phyloP scores from a whole-genome alignment of 345 rosid species.

The Populus ilicifolia region DNA sequence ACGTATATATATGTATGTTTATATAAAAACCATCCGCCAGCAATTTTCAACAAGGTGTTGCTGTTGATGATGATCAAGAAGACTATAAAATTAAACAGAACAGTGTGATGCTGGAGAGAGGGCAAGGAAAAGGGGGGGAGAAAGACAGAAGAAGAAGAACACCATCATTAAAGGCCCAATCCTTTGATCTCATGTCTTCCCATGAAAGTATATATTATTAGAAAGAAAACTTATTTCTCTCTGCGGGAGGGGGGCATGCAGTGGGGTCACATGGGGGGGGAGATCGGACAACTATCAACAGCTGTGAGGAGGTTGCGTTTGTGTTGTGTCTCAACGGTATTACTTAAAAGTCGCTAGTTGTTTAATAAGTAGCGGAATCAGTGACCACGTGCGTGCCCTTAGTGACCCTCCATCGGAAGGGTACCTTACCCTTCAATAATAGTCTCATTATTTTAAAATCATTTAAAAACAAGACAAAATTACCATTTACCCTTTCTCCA shows the following conservation, averaged over 20 bases:
- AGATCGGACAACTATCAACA: constrained; percentile 73
- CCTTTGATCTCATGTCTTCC: background rate
- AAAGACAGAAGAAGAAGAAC: background rate
- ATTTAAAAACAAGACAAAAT: no score
- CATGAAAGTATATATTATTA: background rate
- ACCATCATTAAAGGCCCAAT: background rate
- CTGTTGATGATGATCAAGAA: no score
- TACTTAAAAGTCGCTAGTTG: constrained; percentile 66
- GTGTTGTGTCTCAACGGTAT: constrained; percentile 61
- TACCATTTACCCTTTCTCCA: background rate
- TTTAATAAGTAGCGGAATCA: constrained; percentile 38
- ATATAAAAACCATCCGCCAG: background rate
- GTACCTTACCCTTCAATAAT: constrained; percentile 10
- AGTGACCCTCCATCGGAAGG: constrained; percentile 31
- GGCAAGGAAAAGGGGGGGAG: background rate
- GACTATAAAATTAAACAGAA: background rate
- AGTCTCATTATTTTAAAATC: constrained; percentile 11
- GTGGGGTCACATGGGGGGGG: constrained; percentile 52
- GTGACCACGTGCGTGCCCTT: constrained; percentile 66
- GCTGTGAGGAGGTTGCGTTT: constrained; percentile 44
- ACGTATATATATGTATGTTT: no score
- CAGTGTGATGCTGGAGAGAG: background rate
- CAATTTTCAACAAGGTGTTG: no score
- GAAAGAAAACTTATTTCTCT: constrained; percentile 2
- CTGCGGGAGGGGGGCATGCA: constrained; percentile 13